Evolutionary conservation across 257 asterid species (phyloP).

Genomic region (Gentiana dahurica): DNA sequence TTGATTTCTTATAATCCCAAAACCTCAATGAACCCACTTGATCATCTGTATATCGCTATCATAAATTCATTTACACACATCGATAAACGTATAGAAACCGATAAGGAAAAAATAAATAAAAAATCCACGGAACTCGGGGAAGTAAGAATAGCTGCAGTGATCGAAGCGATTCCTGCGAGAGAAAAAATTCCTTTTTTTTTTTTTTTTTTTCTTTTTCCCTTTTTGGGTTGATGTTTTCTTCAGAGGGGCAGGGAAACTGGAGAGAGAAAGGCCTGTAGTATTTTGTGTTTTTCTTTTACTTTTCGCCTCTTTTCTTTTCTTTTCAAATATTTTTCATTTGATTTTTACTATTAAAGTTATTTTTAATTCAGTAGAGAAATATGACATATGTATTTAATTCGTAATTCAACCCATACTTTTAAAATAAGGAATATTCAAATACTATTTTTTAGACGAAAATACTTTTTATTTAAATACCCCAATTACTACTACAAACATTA

Average conservation of each 20-base stretch:
- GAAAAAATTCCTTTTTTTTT: slow-evolving; percentile 8
- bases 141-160: slow-evolving; percentile 26
- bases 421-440: too few species aligned
- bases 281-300: slow-evolving; percentile 5
- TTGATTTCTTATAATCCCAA: slow-evolving; percentile 23
- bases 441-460: too few species aligned
- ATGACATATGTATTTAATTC: too few species aligned
- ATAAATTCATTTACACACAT: slow-evolving; percentile 4
- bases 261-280: background rate
- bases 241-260: slow-evolving; percentile 1
- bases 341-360: background rate
- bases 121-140: slow-evolving; percentile 6
- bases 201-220: background rate
- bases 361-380: too few species aligned
- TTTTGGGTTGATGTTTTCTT: slow-evolving; percentile 3
- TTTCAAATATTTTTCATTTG: background rate
- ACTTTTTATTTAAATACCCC: too few species aligned
- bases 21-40: slow-evolving; percentile 48
- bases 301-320: slow-evolving; percentile 1
- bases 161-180: slow-evolving; percentile 39
- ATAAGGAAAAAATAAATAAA: background rate
- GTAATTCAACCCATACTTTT: too few species aligned
- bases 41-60: slow-evolving; percentile 32
- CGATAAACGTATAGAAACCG: background rate
- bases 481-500: too few species aligned